Conservation (phyloP, 208 protist species). For the Acanthamoeba lenticulata region DNA sequence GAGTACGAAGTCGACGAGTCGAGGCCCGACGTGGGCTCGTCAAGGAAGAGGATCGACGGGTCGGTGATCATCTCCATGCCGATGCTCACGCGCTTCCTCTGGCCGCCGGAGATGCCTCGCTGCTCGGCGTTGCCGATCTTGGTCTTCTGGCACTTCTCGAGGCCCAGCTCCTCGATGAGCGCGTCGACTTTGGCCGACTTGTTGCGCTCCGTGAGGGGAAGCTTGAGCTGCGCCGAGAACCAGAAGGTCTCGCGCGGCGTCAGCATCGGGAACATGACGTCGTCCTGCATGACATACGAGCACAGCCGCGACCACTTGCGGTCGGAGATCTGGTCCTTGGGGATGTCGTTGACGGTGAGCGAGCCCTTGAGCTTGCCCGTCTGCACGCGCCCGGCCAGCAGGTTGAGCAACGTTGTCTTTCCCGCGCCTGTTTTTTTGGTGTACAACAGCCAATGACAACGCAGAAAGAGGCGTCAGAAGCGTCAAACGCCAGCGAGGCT, state of each 20-base stretch:
- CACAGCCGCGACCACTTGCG: not conserved
- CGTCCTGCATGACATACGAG: constrained; percentile 65
- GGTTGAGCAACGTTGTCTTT: constrained; percentile 57
- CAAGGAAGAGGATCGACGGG: constrained; percentile 75
- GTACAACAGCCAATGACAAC: not conserved
- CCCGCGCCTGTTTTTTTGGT: constrained; percentile 24
- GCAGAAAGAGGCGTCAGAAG: not conserved
- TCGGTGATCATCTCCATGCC: constrained; percentile 78
- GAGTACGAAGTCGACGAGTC: not conserved
- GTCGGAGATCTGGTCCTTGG: not conserved
- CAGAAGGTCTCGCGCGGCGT: constrained; percentile 27
- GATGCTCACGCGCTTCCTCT: constrained; percentile 80
- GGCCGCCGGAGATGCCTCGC: constrained; percentile 72
- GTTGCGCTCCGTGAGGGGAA: not conserved
- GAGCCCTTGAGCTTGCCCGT: constrained; percentile 34
- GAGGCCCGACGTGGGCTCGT: constrained; percentile 70
- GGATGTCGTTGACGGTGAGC: constrained; percentile 15
- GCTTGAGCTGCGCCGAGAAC: constrained; percentile 48
- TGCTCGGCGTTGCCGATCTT: constrained; percentile 37
- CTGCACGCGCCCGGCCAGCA: constrained; percentile 54
- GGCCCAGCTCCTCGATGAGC: constrained; percentile 46
- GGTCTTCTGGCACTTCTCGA: constrained; percentile 41
- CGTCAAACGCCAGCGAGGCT: not conserved
- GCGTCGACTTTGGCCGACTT: constrained; percentile 5
- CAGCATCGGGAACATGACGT: constrained; percentile 7